These are phyloP conservation scores for Colletotrichum lini DNA, from an alignment of 2,329 filamentous ascomycete species.

Conservation along the genomic window DNA sequence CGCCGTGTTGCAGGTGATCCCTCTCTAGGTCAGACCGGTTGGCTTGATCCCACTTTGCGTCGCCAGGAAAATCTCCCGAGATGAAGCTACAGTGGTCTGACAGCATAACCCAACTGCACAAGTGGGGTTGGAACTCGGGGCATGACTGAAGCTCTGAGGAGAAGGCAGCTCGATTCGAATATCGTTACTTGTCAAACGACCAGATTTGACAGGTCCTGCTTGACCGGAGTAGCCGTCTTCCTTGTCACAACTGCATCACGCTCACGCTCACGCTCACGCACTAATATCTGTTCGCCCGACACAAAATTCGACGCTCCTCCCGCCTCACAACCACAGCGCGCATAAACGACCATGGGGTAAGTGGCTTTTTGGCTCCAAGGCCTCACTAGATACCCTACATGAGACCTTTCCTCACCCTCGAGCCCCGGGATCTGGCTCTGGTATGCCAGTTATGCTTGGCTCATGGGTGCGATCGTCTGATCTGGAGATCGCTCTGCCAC, in stretches of 20 bases:
- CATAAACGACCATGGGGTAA: slow-evolving; percentile 4
- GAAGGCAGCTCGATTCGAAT: neutral
- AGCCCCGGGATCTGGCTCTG: slow-evolving; percentile 32
- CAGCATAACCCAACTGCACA: neutral
- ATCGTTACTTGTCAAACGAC: no score
- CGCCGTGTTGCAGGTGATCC: neutral
- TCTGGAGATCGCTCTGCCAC: slow-evolving; percentile 43
- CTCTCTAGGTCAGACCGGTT: neutral
- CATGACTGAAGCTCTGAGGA: neutral
- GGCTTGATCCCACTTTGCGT: neutral
- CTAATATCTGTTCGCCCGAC: no score
- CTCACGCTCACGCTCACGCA: no score
- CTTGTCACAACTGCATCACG: no score
- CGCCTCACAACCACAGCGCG: neutral
- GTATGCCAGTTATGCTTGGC: slow-evolving; percentile 36
- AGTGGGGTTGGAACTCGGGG: neutral
- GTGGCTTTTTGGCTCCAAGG: slow-evolving; percentile 24
- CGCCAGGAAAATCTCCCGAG: neutral
- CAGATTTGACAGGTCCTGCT: no score
- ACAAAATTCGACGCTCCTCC: no score
- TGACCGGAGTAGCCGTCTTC: no score
- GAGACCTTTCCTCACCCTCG: slow-evolving; percentile 15
- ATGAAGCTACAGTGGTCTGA: neutral
- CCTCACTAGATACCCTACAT: slow-evolving; percentile 12
- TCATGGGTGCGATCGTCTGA: slow-evolving; percentile 42